Base-by-base conservation (phyloP, 805 yeast genomes). In the Cyberlindnera samutprakarnensis region DNA sequence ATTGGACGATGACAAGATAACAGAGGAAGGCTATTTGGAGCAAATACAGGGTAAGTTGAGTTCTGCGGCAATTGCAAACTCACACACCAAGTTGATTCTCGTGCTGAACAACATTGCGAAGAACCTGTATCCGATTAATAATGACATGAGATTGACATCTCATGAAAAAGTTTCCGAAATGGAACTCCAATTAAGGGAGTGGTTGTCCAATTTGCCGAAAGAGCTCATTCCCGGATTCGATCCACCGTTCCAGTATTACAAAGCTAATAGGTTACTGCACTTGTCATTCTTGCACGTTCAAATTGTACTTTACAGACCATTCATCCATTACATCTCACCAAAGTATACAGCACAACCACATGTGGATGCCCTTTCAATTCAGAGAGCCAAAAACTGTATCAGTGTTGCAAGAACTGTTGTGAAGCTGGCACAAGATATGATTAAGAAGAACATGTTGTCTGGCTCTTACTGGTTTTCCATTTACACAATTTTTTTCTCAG, bases 381-480 rank as follows among this genome's bases (percentile, higher is more conserved):
- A 75, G 10, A 70, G 86, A 51, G 94, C 95, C 0, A 69, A 79
- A 45, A 82, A 82, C 46, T 87, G 96, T 58, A 78, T 87, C 33
- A 75, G 79, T 43, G 86, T 84, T 8, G 88, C 95, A 0, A 66
- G 92, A 36, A 74, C 80, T 46, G 94, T 83, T 18, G 87, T 87
- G 13, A 77, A 78, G 46, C 54, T 85, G 35, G 86, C 95, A 0
- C 75, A 81, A 44, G 86, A 80, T 48, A 75, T 87, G 86, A 76
- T 81, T 39, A 69, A 72, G 42, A 73, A 76, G 40, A 68, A 78
- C 36, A 65, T 84, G 54, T 61, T 87, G 24, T 73, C 78, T 42
- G 95, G 95, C 1, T 82, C 92, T 2, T 88, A 87, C 51, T 86
- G 95, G 95, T 87, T 85, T 51, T 77, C 92, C 6, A 81, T 83